These are phyloP conservation scores for Haplosporangium sp. DNA, from an alignment of 371 early-diverging fungal species.

Conservation along the genomic window DNA sequence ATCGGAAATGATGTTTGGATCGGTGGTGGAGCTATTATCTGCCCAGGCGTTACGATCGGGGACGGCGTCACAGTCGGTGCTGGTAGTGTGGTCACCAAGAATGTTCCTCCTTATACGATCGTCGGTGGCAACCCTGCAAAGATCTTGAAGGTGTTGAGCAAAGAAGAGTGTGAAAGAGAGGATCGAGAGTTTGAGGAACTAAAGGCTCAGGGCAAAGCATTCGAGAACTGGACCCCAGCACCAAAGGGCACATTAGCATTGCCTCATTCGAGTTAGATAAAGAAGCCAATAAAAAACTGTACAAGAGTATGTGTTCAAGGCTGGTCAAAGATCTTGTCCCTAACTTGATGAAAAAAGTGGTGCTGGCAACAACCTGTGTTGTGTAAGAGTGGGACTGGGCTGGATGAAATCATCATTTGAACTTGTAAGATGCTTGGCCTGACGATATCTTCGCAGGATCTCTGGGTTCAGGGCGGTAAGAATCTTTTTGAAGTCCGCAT, in stretches of 20 bases:
- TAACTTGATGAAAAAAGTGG: slow-evolving; percentile 35
- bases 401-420: not conserved
- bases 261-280: slow-evolving; percentile 13
- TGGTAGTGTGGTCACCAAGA: slow-evolving; percentile 80
- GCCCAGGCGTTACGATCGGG: slow-evolving; percentile 89
- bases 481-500: slow-evolving; percentile 14
- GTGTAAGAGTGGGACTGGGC: slow-evolving; percentile 19
- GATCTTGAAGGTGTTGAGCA: slow-evolving; percentile 58
- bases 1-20: slow-evolving; percentile 82
- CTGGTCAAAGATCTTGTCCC: slow-evolving; percentile 20
- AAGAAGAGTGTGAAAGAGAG: slow-evolving; percentile 46
- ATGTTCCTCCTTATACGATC: slow-evolving; percentile 76
- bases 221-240: slow-evolving; percentile 42
- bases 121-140: slow-evolving; percentile 90
- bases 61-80: slow-evolving; percentile 69
- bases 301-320: slow-evolving; percentile 18
- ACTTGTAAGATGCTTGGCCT: not conserved
- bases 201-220: slow-evolving; percentile 19
- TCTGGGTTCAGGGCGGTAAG: not conserved
- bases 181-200: slow-evolving; percentile 28
- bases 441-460: slow-evolving; percentile 14
- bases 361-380: slow-evolving; percentile 32
- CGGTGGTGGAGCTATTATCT: slow-evolving; percentile 77
- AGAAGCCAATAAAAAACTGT: not conserved
- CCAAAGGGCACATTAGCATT: slow-evolving; percentile 43